Conservation (phyloP, 2,329 filamentous ascomycete genomes). For the Oidium heveae region DNA sequence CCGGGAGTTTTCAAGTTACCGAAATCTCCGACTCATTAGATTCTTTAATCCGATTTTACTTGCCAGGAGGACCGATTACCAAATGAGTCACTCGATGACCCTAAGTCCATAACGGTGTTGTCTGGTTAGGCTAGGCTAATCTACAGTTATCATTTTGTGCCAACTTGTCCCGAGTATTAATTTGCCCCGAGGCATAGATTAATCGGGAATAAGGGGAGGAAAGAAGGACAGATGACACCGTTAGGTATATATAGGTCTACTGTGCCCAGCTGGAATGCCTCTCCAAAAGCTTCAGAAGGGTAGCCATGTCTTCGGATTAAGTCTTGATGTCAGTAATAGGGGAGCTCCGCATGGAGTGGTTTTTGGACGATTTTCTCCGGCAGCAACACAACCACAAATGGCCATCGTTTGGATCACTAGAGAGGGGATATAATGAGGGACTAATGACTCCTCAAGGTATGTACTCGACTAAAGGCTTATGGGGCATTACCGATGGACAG, state of each 20-base stretch:
- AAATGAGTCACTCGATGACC: not conserved
- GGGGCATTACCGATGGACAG: not conserved
- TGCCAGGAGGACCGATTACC: not conserved
- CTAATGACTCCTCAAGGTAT: not conserved
- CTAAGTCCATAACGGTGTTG: too few relatives aligned
- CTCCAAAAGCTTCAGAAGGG: not conserved
- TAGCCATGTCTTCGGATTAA: constrained; percentile 1
- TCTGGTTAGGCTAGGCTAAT: not conserved
- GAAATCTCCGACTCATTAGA: too few relatives aligned
- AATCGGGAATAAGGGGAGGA: not conserved
- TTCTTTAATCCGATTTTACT: not conserved
- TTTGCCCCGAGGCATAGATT: not conserved
- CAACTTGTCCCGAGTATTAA: not conserved
- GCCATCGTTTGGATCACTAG: too few relatives aligned
- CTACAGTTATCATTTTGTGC: not conserved
- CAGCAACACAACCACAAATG: not conserved
- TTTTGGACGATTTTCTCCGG: not conserved
- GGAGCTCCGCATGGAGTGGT: not conserved
- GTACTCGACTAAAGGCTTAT: not conserved
- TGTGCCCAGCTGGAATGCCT: not conserved
- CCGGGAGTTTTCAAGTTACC: not conserved
- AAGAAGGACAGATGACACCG: not conserved
- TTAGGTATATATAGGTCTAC: not conserved
- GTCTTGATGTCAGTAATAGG: not conserved
- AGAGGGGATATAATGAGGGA: not conserved